Conservation (phyloP, 2,329 filamentous ascomycete species). For the Ustilaginoidea virens region DNA sequence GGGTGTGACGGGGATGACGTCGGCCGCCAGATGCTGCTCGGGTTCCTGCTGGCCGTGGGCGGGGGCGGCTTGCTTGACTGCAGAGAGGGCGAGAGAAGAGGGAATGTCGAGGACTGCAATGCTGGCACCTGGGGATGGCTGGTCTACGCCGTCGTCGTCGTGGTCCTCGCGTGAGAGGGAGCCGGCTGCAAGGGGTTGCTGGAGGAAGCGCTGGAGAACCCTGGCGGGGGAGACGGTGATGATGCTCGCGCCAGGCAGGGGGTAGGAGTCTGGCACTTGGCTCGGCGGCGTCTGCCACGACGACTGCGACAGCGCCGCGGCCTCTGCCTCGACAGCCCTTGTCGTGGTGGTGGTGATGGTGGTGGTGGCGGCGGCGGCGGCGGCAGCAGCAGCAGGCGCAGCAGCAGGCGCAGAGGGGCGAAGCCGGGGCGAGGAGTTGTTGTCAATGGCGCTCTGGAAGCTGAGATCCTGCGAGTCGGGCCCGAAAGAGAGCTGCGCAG, state of each 20-base stretch:
- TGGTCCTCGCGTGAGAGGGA: too few relatives aligned
- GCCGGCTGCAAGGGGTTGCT: constrained; percentile 11
- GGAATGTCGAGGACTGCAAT: constrained; percentile 6
- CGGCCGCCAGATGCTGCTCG: background rate
- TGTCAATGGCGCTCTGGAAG: constrained; percentile 29
- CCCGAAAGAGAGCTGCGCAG: constrained; percentile 10
- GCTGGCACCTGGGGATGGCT: background rate
- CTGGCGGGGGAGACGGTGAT: constrained; percentile 29
- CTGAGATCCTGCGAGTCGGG: constrained; percentile 25
- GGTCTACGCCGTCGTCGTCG: constrained; percentile 6
- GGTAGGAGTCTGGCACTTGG: constrained; percentile 40
- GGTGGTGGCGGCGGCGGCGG: background rate
- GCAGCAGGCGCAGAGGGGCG: constrained; percentile 2
- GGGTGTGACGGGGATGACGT: constrained; percentile 14
- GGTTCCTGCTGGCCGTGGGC: background rate
- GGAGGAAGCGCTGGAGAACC: constrained; percentile 31
- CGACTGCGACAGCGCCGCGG: constrained; percentile 9
- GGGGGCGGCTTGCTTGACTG: too few relatives aligned
- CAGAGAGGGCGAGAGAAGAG: constrained; percentile 11
- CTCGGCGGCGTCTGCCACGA: constrained; percentile 31
- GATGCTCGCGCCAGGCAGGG: constrained; percentile 15
- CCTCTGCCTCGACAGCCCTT: background rate
- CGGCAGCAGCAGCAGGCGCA: background rate
- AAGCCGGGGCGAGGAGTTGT: constrained; percentile 20
- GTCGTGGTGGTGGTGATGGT: background rate